Percentiles rank a stretch among this genome's conserved stretches.
Evolutionary conservation across 2,329 filamentous ascomycete genomes (phyloP).

Genomic region (Albophoma yamanashiensis): DNA sequence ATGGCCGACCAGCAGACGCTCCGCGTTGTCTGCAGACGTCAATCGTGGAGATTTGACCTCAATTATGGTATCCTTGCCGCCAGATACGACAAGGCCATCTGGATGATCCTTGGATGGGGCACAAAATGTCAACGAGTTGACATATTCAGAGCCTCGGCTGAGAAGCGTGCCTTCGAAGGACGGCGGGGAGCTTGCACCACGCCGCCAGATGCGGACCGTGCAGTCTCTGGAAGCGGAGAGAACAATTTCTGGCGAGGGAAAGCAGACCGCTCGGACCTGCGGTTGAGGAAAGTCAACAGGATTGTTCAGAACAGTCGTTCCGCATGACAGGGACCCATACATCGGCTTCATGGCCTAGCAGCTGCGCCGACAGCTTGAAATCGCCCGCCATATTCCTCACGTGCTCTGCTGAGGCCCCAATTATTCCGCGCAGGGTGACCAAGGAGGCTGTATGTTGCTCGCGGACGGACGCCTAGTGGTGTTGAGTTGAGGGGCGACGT

Average conservation of each 20-base stretch:
- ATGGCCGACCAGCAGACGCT: conserved; percentile 80
- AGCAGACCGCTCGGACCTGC: conserved; percentile 79
- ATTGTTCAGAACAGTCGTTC: neutral
- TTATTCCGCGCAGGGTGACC: neutral
- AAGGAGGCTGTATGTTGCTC: neutral
- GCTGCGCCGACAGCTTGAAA: conserved; percentile 87
- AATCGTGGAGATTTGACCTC: conserved; percentile 70
- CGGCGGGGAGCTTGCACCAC: conserved; percentile 53
- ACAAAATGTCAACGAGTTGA: conserved; percentile 75
- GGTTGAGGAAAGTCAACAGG: neutral
- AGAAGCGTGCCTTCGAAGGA: conserved; percentile 68
- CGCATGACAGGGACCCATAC: conserved; percentile 34
- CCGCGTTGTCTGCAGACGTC: conserved; percentile 62
- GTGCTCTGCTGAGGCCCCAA: neutral
- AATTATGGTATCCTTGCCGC: conserved; percentile 86
- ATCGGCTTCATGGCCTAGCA: conserved; percentile 87
- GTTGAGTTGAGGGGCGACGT: neutral
- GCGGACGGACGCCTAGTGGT: neutral
- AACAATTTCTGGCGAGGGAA: conserved; percentile 60
- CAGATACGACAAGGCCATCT: conserved; percentile 75
- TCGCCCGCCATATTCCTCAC: conserved; percentile 55
- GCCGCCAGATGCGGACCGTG: conserved; percentile 79
- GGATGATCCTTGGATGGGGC: conserved; percentile 58
- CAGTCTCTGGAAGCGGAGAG: conserved; percentile 86
- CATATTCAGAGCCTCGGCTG: conserved; percentile 71